Percentiles rank a stretch among this genome's conserved stretches.
Conservation (phyloP, 495 filamentous ascomycete genomes). For the Lindgomyces ingoldianus region DNA sequence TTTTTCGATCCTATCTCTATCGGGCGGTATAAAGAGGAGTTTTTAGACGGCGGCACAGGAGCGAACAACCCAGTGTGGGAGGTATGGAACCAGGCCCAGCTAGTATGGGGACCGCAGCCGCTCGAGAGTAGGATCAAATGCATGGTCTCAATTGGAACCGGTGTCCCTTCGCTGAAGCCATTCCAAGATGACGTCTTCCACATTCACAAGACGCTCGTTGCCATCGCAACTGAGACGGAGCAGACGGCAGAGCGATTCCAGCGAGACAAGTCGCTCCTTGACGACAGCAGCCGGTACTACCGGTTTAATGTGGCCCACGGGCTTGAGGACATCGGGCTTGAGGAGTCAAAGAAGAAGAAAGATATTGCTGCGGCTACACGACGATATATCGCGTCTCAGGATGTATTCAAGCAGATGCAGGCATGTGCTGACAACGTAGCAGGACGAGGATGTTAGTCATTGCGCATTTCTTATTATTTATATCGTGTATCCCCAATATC, state of each 20-base stretch:
- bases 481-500: no score
- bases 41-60: constrained; percentile 37
- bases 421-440: constrained; percentile 23
- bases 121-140: constrained; percentile 45
- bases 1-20: constrained; percentile 42
- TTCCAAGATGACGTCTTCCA: constrained; percentile 3
- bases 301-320: constrained; percentile 18
- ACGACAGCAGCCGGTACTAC: constrained; percentile 12
- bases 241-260: constrained; percentile 13
- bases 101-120: constrained; percentile 30
- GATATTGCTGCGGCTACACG: constrained; percentile 9
- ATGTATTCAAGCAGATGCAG: constrained; percentile 16
- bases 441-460: constrained; percentile 29
- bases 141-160: constrained; percentile 43
- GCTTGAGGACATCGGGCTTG: constrained; percentile 24
- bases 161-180: constrained; percentile 9
- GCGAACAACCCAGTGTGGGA: constrained; percentile 25
- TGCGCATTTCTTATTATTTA: no score
- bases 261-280: constrained; percentile 5
- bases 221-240: constrained; percentile 20
- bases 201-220: constrained; percentile 6
- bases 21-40: constrained; percentile 34
- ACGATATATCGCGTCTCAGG: constrained; percentile 11
- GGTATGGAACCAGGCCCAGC: constrained; percentile 16
- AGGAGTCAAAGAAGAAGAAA: constrained; percentile 3